Evolutionary conservation across 345 rosid genomes (phyloP), one percentile per base, ranked within the genome.

Genomic region (Mangifera indica): DNA sequence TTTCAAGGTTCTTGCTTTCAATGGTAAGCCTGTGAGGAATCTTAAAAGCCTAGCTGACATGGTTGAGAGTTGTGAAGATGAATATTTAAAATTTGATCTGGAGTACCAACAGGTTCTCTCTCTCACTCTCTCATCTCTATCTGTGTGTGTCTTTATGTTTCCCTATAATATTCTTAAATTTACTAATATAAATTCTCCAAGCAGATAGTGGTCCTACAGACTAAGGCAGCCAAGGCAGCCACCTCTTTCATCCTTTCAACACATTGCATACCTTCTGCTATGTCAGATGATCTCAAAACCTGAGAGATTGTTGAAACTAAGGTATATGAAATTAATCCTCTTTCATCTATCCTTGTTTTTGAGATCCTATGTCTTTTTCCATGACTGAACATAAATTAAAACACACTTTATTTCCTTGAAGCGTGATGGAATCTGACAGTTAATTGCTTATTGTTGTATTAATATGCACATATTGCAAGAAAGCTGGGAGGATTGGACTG

Each of bases 61-160:
- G 98, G 98, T 93, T 58, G 96, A 88, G 75, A 89, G 82, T 32
- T 91, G 97, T 78, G 75, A 81, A 53, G 97, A 89, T 63, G 93
- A 94, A 75, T 94, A 78, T 78, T 80, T 94, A 67, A 85, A 73
- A 78, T 94, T 94, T 58, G 95, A 89, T 63, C 87, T 94, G 2
- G 98, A 90, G 73, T 92, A 90, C 70, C 87, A 92, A 42, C 98
- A 93, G 93, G 97, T 91, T 59, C 66, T 64, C 67, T 57, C 63
- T 76, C 72, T 54, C 49, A 61, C 74, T 42, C 67, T 60, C 66
- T 1, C 0, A 18, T 59, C 13, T 7, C 66, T 25, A 3, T 25
- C 20, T 11, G 32, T 37, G 14, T 62, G 13, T 49, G 53, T 3
- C 32, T 34, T 13, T 12, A 42, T 53, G 9, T 29, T 32, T 45